Evolutionary conservation across 306 rosid species (phyloP).

Genomic region (Lablab purpureus): DNA sequence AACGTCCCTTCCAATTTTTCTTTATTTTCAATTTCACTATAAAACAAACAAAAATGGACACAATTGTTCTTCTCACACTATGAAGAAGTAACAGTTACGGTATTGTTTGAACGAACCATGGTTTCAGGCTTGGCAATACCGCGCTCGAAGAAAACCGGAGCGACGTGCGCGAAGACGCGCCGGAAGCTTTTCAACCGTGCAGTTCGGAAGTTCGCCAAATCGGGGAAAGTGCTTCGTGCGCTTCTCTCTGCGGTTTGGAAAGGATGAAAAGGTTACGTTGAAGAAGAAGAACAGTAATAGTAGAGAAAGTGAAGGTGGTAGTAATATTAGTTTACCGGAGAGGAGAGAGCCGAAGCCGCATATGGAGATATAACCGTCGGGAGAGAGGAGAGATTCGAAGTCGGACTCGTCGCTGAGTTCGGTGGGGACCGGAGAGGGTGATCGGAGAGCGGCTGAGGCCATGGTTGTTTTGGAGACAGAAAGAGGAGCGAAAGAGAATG

Average conservation of each 20-base stretch:
- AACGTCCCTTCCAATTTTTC: background rate
- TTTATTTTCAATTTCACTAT: background rate
- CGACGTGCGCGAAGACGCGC: slow-evolving; percentile 81
- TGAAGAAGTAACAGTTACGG: slow-evolving; percentile 31
- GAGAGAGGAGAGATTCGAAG: slow-evolving; percentile 62
- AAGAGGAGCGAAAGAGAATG: slow-evolving; percentile 10
- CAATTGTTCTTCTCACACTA: background rate
- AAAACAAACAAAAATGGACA: background rate
- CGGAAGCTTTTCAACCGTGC: slow-evolving; percentile 75
- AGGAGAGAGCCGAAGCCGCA: slow-evolving; percentile 98
- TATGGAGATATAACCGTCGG: slow-evolving; percentile 68
- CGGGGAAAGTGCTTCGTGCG: slow-evolving; percentile 92
- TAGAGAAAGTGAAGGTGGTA: slow-evolving; percentile 13
- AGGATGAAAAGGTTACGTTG: background rate
- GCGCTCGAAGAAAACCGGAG: slow-evolving; percentile 95
- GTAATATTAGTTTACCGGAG: slow-evolving; percentile 44
- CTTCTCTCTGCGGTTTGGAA: slow-evolving; percentile 65
- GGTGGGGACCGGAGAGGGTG: slow-evolving; percentile 34
- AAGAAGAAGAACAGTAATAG: background rate
- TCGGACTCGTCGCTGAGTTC: slow-evolving; percentile 73
- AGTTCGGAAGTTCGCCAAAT: slow-evolving; percentile 73
- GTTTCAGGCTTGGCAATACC: slow-evolving; percentile 92
- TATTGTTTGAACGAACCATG: slow-evolving; percentile 58
- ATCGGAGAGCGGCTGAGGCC: slow-evolving; percentile 45
- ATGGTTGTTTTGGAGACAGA: slow-evolving; percentile 47